Percentiles rank a stretch among this genome's conserved stretches.
These are phyloP conservation scores for Amphibolis antarctica DNA, from an alignment of 106 monocot genomes.

Conservation along the genomic window DNA sequence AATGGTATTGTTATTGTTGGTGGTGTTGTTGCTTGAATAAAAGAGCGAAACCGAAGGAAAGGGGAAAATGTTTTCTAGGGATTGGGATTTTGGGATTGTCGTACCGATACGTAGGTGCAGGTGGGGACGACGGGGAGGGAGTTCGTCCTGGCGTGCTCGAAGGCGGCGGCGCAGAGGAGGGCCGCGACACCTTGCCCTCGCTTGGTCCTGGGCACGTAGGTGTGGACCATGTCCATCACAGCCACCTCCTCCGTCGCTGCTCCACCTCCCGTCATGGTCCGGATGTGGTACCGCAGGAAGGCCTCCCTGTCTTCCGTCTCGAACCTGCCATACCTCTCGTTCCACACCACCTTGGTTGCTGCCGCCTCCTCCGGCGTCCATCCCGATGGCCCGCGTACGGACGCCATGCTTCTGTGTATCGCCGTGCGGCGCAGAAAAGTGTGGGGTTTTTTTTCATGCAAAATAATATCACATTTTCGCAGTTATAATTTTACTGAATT, in stretches of 20 bases:
- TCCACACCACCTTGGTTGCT: slow-evolving; percentile 79
- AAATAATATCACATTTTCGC: too few relatives aligned
- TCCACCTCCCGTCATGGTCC: not conserved
- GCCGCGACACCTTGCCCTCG: slow-evolving; percentile 65
- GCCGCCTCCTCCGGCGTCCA: not conserved
- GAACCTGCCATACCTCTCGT: slow-evolving; percentile 46
- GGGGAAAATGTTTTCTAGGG: not conserved
- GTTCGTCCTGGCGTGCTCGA: slow-evolving; percentile 48
- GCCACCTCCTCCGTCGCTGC: not conserved
- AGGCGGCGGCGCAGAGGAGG: slow-evolving; percentile 64
- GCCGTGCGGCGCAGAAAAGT: too few relatives aligned
- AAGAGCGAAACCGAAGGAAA: not conserved
- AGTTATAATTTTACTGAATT: too few relatives aligned
- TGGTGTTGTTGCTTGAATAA: too few relatives aligned
- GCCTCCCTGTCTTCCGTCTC: slow-evolving; percentile 80
- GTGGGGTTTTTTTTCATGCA: too few relatives aligned
- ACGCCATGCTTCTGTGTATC: not conserved
- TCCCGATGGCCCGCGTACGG: slow-evolving; percentile 3
- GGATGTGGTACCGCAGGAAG: slow-evolving; percentile 67
- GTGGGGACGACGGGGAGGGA: slow-evolving; percentile 65
- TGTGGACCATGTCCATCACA: slow-evolving; percentile 86
- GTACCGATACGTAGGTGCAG: slow-evolving; percentile 86
- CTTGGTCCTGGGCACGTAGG: slow-evolving; percentile 74
- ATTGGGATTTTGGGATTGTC: not conserved
- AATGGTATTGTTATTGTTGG: too few relatives aligned